Percentiles rank a stretch among this genome's conserved stretches.
Conservation (phyloP, 257 asterid genomes). For the Capsicum pubescens region DNA sequence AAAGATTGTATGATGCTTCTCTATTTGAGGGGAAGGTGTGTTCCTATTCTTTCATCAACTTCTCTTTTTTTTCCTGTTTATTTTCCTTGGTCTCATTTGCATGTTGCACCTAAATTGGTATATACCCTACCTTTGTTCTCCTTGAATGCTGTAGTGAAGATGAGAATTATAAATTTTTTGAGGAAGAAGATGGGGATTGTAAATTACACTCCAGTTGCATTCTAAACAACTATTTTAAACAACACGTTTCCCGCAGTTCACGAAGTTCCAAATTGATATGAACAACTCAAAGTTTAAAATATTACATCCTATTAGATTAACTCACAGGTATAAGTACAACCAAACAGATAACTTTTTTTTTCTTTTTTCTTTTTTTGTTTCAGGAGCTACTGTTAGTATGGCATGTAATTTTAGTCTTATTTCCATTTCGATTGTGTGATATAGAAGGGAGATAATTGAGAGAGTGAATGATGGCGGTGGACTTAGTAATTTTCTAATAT, state of each 20-base stretch:
- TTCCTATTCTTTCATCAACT: slow-evolving; percentile 29
- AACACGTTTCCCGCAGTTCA: background rate
- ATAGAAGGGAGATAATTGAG: background rate
- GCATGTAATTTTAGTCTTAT: background rate
- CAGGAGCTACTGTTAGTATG: background rate
- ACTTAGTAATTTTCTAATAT: background rate
- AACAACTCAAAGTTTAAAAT: background rate
- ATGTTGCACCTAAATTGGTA: slow-evolving; percentile 20
- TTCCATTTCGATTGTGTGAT: background rate
- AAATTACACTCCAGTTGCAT: slow-evolving; percentile 3
- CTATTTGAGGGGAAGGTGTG: slow-evolving; percentile 95
- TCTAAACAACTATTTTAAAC: slow-evolving; percentile 7
- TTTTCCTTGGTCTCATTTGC: slow-evolving; percentile 7
- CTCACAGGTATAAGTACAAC: background rate
- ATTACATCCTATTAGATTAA: background rate
- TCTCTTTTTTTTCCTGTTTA: background rate
- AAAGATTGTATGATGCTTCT: slow-evolving; percentile 95
- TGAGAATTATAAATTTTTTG: background rate
- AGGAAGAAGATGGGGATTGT: background rate
- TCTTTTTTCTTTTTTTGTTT: background rate
- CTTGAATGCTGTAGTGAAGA: background rate
- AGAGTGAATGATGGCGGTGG: slow-evolving; percentile 19
- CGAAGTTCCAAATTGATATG: slow-evolving; percentile 1
- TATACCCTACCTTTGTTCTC: slow-evolving; percentile 8
- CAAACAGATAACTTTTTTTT: background rate